These are phyloP conservation scores for Heliamphora exappendiculata DNA, from an alignment of 148 eudicot genomes.

Conservation along the genomic window DNA sequence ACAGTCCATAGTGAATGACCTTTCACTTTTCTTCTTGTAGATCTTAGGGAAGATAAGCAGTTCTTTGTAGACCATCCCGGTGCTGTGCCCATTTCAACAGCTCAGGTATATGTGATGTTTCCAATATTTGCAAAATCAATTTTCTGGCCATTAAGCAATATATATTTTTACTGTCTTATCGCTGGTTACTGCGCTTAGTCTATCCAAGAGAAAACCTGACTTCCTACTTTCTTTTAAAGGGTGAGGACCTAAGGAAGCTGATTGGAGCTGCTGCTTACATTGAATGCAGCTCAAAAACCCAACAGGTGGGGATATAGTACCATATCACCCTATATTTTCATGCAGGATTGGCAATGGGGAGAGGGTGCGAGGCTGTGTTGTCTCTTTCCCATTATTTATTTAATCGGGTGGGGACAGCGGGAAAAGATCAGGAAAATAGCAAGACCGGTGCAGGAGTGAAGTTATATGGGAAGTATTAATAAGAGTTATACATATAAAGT, in stretches of 20 bases:
- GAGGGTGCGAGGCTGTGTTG: too few species aligned
- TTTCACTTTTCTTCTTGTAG: constrained; percentile 24
- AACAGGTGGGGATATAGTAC: constrained; percentile 47
- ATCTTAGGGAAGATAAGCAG: constrained; percentile 81
- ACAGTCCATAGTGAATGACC: neutral
- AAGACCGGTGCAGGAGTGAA: too few species aligned
- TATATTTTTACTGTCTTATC: neutral
- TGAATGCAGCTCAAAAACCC: constrained; percentile 83
- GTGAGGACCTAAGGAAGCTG: constrained; percentile 70
- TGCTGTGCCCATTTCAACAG: constrained; percentile 67
- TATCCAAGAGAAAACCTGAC: constrained; percentile 2
- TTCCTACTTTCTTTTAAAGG: constrained; percentile 31
- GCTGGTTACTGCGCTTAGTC: neutral
- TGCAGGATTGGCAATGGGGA: too few species aligned
- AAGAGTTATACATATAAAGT: too few species aligned
- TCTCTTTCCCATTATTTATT: too few species aligned
- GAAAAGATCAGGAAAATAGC: too few species aligned
- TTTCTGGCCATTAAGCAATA: neutral
- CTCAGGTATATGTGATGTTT: constrained; percentile 43
- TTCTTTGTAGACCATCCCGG: constrained; percentile 78
- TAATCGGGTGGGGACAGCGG: too few species aligned
- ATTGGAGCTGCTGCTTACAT: constrained; percentile 80
- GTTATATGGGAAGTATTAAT: too few species aligned
- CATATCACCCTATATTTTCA: neutral
- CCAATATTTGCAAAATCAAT: constrained; percentile 1